Evolutionary conservation across 352 stramenopile species (phyloP), one percentile per base, ranked within the genome.

Genomic region (Phytophthora aleatoria): DNA sequence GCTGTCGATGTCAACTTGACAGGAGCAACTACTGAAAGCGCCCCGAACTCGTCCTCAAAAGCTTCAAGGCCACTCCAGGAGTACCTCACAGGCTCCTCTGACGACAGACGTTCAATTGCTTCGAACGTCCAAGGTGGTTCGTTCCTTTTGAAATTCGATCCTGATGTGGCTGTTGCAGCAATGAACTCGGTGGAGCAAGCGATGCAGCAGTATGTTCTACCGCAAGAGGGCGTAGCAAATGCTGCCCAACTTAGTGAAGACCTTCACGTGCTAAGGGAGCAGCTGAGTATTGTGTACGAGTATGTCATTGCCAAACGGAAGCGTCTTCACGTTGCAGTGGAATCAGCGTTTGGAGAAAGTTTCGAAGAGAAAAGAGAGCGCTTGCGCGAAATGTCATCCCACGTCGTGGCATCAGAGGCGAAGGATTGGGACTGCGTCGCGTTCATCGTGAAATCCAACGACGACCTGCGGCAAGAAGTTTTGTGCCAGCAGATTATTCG

Each of bases 371-470:
- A 92, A 64, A 78, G 62, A 20, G 73, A 87, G 47, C 82, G 86
- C 0, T 75, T 95, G 27, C 82, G 83, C 9, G 68, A 77, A 58
- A 80, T 67, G 35, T 92, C 81, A 11, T 79, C 71, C 1, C 64
- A 87, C 35, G 31, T 85, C 24, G 56, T 66, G 28, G 35, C 45
- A 38, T 70, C 48, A 7, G 48, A 73, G 11, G 66, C 71, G 9
- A 63, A 54, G 7, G 68, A 75, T 41, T 95, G 86, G 86, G 79
- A 92, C 47, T 90, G 81, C 42, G 82, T 92, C 10, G 88, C 89
- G 30, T 94, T 99, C 45, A 99, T 99, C 74, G 94, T 99, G 6
- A 99, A 99, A 73, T 98, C 92, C 8, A 99, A 99, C 67, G 97
- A 99, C 64, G 97, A 99, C 69, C 73, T 99, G 45, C 84, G 97